Percentiles rank a stretch among this genome's conserved stretches.
Conservation (phyloP, 768 basidiomycete genomes). For the Amanita muscaria region DNA sequence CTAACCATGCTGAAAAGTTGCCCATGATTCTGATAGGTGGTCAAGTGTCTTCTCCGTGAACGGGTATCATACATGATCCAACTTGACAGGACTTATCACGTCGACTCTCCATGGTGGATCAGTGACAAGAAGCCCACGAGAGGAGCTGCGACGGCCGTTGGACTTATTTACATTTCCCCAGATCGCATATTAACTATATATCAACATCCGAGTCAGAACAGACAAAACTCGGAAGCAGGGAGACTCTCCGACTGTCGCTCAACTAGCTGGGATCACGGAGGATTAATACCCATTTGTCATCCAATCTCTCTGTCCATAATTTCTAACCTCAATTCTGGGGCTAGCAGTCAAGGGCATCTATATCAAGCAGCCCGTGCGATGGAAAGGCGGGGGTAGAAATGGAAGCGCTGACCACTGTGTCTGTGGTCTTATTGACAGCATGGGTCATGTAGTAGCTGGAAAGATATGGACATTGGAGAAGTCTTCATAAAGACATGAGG, state of each 20-base stretch:
- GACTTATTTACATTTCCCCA: constrained; percentile 61
- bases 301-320: constrained; percentile 69
- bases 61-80: not conserved
- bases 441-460: constrained; percentile 93
- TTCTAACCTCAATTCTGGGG: constrained; percentile 47
- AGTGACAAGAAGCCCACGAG: constrained; percentile 49
- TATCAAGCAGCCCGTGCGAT: constrained; percentile 62
- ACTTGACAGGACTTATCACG: constrained; percentile 36
- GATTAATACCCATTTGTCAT: constrained; percentile 84
- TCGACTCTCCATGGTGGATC: constrained; percentile 75
- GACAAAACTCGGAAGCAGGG: constrained; percentile 57
- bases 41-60: constrained; percentile 43
- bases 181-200: constrained; percentile 53
- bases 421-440: constrained; percentile 67
- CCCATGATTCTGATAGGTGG: constrained; percentile 94
- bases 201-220: no score
- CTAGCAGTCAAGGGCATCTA: constrained; percentile 4
- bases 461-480: constrained; percentile 73
- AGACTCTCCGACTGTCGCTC: constrained; percentile 64
- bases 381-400: constrained; percentile 88
- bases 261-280: constrained; percentile 85
- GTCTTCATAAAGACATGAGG: constrained; percentile 61
- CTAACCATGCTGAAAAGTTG: constrained; percentile 79
- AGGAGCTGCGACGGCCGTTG: constrained; percentile 67
- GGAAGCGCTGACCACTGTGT: constrained; percentile 86